A percentile compares a stretch with the other conserved stretches of the same genome.
These are phyloP conservation scores for Podospora didyma DNA, from an alignment of 495 filamentous ascomycete species.

Conservation along the genomic window DNA sequence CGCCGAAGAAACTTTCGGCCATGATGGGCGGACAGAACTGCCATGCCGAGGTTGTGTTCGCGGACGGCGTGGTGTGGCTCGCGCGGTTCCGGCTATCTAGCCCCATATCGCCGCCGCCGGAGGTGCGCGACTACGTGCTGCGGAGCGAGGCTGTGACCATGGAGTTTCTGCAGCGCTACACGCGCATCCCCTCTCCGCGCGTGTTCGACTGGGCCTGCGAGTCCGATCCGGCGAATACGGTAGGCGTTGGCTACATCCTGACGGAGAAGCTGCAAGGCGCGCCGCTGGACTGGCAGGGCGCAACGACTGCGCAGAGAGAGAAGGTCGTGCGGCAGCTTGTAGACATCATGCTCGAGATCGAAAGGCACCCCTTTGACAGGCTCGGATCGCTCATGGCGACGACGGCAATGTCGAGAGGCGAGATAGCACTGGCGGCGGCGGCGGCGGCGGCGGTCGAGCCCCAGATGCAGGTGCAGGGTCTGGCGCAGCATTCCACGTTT, in stretches of 20 bases:
- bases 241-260: conserved; percentile 3
- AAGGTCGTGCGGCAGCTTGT: conserved; percentile 1
- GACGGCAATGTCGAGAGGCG: neutral
- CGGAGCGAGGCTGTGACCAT: conserved; percentile 2
- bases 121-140: conserved; percentile 6
- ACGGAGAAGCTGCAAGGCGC: conserved; percentile 3
- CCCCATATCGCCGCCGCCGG: conserved; percentile 1
- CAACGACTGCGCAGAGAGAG: neutral
- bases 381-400: neutral
- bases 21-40: conserved; percentile 23
- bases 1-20: conserved; percentile 8
- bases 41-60: conserved; percentile 5
- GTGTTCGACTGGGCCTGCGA: conserved; percentile 4
- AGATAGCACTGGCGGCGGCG: neutral
- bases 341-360: conserved; percentile 4
- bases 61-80: conserved; percentile 5
- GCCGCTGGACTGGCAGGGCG: conserved; percentile 4
- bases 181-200: conserved; percentile 2
- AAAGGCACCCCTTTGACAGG: neutral
- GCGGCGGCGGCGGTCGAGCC: neutral
- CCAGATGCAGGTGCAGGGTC: neutral
- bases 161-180: conserved; percentile 1
- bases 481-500: conserved; percentile 1
- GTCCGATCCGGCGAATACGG: conserved; percentile 1
- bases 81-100: conserved; percentile 1